Evolutionary conservation across 2,329 filamentous ascomycete genomes (phyloP).

Genomic region (Chlorencoelia australis): DNA sequence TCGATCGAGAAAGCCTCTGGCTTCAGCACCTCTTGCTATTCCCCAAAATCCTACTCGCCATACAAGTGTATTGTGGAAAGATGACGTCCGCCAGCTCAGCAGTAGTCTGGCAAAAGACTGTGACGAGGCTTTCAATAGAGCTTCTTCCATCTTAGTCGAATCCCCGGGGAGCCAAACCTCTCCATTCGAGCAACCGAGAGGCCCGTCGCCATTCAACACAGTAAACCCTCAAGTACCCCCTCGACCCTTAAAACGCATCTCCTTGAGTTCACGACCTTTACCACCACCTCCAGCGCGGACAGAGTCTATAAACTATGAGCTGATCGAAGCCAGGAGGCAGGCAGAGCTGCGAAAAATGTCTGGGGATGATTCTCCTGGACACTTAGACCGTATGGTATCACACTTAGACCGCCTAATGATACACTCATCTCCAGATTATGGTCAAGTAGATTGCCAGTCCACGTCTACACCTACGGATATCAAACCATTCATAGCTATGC

Average conservation of each 20-base stretch:
- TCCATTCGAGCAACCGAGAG: neutral
- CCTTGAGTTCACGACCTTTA: constrained; percentile 21
- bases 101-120: constrained; percentile 80
- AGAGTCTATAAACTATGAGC: constrained; percentile 22
- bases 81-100: constrained; percentile 76
- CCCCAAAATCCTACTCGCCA: constrained; percentile 11
- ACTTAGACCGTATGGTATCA: constrained; percentile 49
- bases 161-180: constrained; percentile 2
- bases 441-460: constrained; percentile 28
- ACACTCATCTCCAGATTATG: constrained; percentile 21
- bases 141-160: constrained; percentile 37
- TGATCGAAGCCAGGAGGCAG: constrained; percentile 22
- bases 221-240: neutral
- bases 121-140: constrained; percentile 80
- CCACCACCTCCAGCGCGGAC: constrained; percentile 23
- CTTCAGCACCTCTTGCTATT: constrained; percentile 5
- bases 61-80: constrained; percentile 40
- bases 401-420: constrained; percentile 48
- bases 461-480: constrained; percentile 35
- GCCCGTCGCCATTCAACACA: constrained; percentile 1
- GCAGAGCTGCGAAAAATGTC: constrained; percentile 21
- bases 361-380: constrained; percentile 29
- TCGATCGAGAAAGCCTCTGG: constrained; percentile 21
- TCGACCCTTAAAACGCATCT: constrained; percentile 9
- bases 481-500: constrained; percentile 6